These are phyloP conservation scores for Metschnikowia proteae DNA, from an alignment of 805 yeast genomes.

Conservation along the genomic window DNA sequence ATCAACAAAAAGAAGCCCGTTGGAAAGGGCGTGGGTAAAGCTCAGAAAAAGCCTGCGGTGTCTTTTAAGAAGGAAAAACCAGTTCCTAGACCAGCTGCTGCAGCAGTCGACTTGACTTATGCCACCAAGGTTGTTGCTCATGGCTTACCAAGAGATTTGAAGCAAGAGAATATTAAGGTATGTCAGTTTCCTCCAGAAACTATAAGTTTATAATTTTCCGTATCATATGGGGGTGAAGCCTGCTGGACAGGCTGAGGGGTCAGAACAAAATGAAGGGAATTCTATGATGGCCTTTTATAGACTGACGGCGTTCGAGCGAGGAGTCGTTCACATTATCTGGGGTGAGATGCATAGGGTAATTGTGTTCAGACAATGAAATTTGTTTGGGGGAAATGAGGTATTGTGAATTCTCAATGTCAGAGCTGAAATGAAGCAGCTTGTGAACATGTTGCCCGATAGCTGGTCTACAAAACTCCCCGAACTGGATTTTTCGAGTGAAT, in stretches of 20 bases:
- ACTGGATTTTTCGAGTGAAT: no score
- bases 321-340: background rate
- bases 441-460: no score
- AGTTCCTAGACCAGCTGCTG: constrained; percentile 27
- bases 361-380: background rate
- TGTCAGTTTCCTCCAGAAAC: constrained; percentile 38
- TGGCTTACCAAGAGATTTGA: constrained; percentile 80
- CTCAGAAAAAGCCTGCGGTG: constrained; percentile 24
- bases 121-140: constrained; percentile 84
- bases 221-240: background rate
- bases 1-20: constrained; percentile 29
- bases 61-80: constrained; percentile 27
- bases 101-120: constrained; percentile 43
- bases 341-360: background rate
- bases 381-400: no score
- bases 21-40: constrained; percentile 33
- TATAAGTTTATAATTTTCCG: constrained; percentile 1
- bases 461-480: no score
- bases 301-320: background rate
- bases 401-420: no score
- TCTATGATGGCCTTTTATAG: background rate
- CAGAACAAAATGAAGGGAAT: background rate
- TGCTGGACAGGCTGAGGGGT: constrained; percentile 2
- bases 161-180: constrained; percentile 81
- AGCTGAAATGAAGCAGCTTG: no score